Percentiles rank a stretch among this genome's conserved stretches.
phyloP scores from a whole-genome alignment of 768 basidiomycete genomes.

The Fistulinella prunicolor region DNA sequence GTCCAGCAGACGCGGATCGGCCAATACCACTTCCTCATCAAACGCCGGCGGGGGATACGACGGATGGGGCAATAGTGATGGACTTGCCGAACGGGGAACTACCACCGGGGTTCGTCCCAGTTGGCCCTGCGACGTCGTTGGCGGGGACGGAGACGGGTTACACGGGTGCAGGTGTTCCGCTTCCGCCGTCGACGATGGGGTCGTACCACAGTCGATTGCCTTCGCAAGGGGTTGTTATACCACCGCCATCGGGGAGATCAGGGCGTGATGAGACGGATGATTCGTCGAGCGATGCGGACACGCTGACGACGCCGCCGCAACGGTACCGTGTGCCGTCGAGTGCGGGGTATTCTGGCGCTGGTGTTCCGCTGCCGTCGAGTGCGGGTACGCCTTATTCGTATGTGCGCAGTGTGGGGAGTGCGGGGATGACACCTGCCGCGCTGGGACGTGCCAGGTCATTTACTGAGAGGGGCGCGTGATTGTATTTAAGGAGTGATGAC shows the following conservation, averaged over 20 bases:
- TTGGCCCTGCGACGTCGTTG: constrained; percentile 19
- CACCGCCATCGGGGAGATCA: constrained; percentile 23
- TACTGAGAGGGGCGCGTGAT: constrained; percentile 12
- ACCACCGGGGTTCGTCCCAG: constrained; percentile 38
- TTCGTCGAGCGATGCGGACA: constrained; percentile 34
- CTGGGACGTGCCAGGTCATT: constrained; percentile 20
- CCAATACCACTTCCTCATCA: constrained; percentile 31
- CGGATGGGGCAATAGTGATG: constrained; percentile 22
- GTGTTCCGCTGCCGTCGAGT: constrained; percentile 12
- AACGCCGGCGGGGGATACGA: constrained; percentile 2
- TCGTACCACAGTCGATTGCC: constrained; percentile 26
- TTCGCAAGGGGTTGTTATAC: constrained; percentile 24
- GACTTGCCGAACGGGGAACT: constrained; percentile 27
- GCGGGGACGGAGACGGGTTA: constrained; percentile 16
- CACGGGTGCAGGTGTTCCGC: constrained; percentile 30
- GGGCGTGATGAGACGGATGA: constrained; percentile 25
- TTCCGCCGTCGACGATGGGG: constrained; percentile 29
- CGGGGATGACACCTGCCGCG: constrained; percentile 24
- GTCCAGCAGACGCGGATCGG: constrained; percentile 40
- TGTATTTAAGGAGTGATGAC: constrained; percentile 12
- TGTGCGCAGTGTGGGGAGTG: constrained; percentile 14
- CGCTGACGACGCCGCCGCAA: constrained; percentile 33
- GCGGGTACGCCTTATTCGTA: constrained; percentile 23
- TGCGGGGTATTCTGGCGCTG: constrained; percentile 14
- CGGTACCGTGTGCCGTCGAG: constrained; percentile 22